A percentile compares a stretch with the other conserved stretches of the same genome.
phyloP scores from a whole-genome alignment of 495 filamentous ascomycete species.

The Glutinoglossum americanum region DNA sequence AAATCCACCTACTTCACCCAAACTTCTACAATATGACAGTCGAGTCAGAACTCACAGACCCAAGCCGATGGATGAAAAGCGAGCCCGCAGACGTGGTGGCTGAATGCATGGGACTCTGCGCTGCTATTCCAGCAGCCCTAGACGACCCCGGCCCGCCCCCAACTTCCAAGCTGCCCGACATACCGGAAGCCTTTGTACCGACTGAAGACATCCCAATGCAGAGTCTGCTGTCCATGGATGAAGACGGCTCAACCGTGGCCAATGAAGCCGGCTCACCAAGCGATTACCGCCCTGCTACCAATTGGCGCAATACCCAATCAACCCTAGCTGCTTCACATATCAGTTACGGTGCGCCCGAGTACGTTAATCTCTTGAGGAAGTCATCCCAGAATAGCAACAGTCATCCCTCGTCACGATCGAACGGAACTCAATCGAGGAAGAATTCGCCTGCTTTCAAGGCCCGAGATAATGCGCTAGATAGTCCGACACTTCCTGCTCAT shows the following conservation, averaged over 20 bases:
- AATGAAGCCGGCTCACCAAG: conserved; percentile 8
- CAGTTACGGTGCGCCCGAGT: conserved; percentile 9
- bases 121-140: no score
- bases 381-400: conserved; percentile 19
- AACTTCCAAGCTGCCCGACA: no score
- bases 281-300: conserved; percentile 7
- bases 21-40: no score
- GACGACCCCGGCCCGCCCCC: no score
- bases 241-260: conserved; percentile 4
- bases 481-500: conserved; percentile 31
- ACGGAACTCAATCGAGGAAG: conserved; percentile 1
- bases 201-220: conserved; percentile 16
- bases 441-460: conserved; percentile 3
- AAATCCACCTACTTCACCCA: no score
- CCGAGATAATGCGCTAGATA: conserved; percentile 20
- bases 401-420: conserved; percentile 15
- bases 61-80: no score
- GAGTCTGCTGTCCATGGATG: conserved; percentile 16
- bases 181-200: no score
- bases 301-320: conserved; percentile 27
- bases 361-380: conserved; percentile 10
- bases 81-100: no score
- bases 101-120: no score
- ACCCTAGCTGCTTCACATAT: conserved; percentile 20
- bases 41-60: no score